phyloP scores from a whole-genome alignment of 345 rosid species.

The Nephelium lappaceum region DNA sequence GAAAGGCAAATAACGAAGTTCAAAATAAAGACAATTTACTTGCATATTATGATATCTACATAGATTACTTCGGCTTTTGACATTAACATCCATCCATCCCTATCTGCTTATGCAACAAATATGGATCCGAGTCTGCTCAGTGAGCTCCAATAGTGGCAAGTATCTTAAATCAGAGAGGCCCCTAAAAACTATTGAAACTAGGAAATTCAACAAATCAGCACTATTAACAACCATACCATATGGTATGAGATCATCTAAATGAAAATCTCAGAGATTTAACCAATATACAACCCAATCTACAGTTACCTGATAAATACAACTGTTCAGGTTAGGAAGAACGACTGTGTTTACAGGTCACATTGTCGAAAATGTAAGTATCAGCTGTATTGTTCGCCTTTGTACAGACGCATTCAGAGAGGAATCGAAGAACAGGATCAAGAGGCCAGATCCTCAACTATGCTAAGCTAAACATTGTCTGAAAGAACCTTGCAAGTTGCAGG shows the following conservation, averaged over 20 bases:
- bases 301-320: neutral
- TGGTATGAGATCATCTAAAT: neutral
- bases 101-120: neutral
- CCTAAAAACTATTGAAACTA: neutral
- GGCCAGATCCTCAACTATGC: conserved; percentile 23
- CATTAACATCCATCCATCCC: neutral
- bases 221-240: neutral
- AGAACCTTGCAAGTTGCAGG: conserved; percentile 29
- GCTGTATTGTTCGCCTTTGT: neutral
- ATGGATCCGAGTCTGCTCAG: neutral
- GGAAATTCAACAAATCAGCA: neutral
- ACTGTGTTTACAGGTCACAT: no score
- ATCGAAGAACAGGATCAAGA: conserved; percentile 22
- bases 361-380: neutral
- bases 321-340: no score
- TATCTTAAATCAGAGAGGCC: neutral
- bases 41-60: neutral
- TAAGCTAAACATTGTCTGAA: conserved; percentile 18
- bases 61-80: neutral
- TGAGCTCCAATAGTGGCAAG: neutral
- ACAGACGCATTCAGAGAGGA: conserved; percentile 20
- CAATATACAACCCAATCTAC: neutral
- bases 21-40: neutral
- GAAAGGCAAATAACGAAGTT: neutral
- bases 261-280: neutral